Base-by-base conservation (phyloP, 1,284 basidiomycete genomes). In the Phenoliferia sp. region DNA sequence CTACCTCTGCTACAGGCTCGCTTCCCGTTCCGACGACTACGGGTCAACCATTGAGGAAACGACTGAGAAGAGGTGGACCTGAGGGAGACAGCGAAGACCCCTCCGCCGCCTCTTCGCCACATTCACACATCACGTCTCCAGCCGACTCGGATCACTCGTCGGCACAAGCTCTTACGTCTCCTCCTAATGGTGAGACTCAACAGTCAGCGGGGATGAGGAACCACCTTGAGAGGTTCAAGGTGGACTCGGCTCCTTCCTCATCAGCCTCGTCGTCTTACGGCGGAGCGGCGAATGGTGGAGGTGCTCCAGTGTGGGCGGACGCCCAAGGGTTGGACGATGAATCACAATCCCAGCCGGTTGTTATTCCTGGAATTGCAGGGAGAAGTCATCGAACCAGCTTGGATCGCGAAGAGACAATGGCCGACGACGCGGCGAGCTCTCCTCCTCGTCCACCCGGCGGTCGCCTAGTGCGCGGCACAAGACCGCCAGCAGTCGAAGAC, bases 211-310 rank as follows among this genome's bases (percentile, higher is more conserved):
- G 7, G 29, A 32, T 35, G 15, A 33, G 57, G 34, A 35, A 33
- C 34, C 71, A 68, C 35, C 66, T 72, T 39, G 64, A 52, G 9
- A 63, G 50, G 34, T 66, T 72, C 22, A 69, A 72, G 28, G 71
- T 72, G 59, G 62, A 71, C 48, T 71, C 70, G 26, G 63, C 57
- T 1, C 56, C 65, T 2, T 59, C 64, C 19, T 70, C 68, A 10
- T 54, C 63, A 22, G 64, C 68, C 0, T 64, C 66, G 2, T 70
- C 68, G 1, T 44, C 59, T 2, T 65, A 65, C 48, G 68, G 65
- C 44, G 69, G 69, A 26, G 62, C 39, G 10, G 44, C 28, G 31
- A 54, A 31, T 16, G 22, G 35, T 36, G 31, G 50, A 31, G 36
- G 17, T 17, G 17, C 2, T 10, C 9, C 19, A 12, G 16, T 32